Base-by-base conservation (phyloP, 148 eudicot species). In the Polygonum aviculare region DNA sequence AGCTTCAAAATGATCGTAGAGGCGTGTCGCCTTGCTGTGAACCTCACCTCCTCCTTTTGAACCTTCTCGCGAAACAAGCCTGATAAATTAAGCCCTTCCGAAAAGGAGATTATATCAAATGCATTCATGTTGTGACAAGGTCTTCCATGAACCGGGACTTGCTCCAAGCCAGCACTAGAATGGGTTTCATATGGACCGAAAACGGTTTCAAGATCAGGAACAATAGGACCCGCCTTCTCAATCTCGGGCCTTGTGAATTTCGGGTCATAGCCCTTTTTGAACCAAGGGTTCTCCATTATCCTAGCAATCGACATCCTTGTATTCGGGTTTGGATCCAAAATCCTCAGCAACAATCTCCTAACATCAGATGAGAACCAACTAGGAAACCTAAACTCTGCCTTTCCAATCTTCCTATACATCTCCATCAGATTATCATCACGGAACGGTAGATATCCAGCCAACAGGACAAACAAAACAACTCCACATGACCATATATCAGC, bases 401-500 rank as follows among this genome's bases (percentile, higher is more conserved):
- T 83, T 1, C 86, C 81, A 57, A 86, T 83, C 84, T 86, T 86
- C 79, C 79, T 72, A 67, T 86, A 86, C 86, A 86, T 86, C 71
- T 83, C 86, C 84, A 81, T 86, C 41, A 83, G 45, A 72, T 86
- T 86, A 0, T 86, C 62, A 74, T 83, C 86, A 21, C 81, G 85
- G 78, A 84, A 86, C 0, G 89, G 89, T 11, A 86, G 76, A 72
- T 78, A 80, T 18, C 89, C 87, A 3, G 87, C 87, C 79, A 86
- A 73, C 50, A 86, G 74, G 35, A 82, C 85, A 69, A 74, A 86
- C 73, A 86, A 84, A 73, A 86, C 50, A 3, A 86, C 87, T 31
- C 89, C 89, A 75, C 89, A 86, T 1, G 89, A 84, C 89, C 89
- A 86, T 14, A 84, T 80, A 82, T 86, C 89, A 35, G 87, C 82